phyloP scores from a whole-genome alignment of 2,329 filamentous ascomycete species.

The Sporothrix protearum region DNA sequence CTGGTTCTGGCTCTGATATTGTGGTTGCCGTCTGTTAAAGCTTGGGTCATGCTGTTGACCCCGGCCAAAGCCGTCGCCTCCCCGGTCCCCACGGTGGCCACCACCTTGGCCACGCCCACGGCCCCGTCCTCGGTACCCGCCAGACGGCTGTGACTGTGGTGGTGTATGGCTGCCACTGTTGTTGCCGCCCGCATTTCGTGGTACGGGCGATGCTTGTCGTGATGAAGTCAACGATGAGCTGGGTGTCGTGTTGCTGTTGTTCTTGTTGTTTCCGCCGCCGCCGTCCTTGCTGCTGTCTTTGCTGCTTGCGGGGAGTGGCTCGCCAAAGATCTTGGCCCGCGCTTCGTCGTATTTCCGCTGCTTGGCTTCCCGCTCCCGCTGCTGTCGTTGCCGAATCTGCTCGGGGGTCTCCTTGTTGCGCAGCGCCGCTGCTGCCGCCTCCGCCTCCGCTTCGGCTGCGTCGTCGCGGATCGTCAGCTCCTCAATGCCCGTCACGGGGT shows the following conservation, averaged over 20 bases:
- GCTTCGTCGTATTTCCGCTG: constrained; percentile 86
- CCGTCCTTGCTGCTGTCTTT: constrained; percentile 34
- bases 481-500: constrained; percentile 49
- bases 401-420: constrained; percentile 65
- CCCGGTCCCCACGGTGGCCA: constrained; percentile 19
- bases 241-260: neutral
- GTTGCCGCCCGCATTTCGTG: neutral
- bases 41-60: constrained; percentile 12
- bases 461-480: constrained; percentile 46
- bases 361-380: constrained; percentile 81
- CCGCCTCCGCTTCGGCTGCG: constrained; percentile 64
- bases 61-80: constrained; percentile 12
- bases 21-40: constrained; percentile 3
- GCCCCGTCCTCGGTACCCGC: constrained; percentile 41
- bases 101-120: constrained; percentile 43
- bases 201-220: constrained; percentile 22
- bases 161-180: constrained; percentile 1
- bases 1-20: constrained; percentile 31
- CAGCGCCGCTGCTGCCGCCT: constrained; percentile 65
- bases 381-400: constrained; percentile 72
- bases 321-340: constrained; percentile 81
- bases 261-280: neutral
- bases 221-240: constrained; percentile 14
- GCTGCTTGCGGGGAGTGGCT: constrained; percentile 21
- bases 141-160: neutral